Base-by-base conservation (phyloP, 2,329 filamentous ascomycete genomes). In the Ophiostoma quercus region DNA sequence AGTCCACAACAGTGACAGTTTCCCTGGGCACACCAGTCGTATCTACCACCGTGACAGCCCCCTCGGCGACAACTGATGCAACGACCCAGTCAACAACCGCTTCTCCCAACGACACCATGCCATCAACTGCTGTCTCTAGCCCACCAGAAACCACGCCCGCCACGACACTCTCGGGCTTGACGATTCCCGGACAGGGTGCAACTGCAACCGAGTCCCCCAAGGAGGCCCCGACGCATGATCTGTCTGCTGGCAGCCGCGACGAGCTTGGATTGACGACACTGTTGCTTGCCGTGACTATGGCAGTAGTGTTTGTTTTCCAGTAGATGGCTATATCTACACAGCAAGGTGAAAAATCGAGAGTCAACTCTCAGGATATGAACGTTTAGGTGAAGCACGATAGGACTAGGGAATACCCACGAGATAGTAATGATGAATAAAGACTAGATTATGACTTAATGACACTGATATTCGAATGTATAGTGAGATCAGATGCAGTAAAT, bases 171-270 rank as follows among this genome's bases (percentile, higher is more conserved):
- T 39, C 34, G 16, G 62, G 62, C 19, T 12, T 65, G 34, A 65
- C 34, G 2, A 29, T 65, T 1, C 62, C 62, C 3, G 34, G 19
- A 39, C 32, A 39, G 2, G 39, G 34, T 39, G 62, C 62, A 5
- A 65, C 62, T 16, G 62, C 62, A 65, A 65, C 62, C 19, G 62
- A 39, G 7, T 39, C 62, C 16, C 62, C 62, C 32, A 65, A 65
- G 62, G 62, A 34, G 12, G 62, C 19, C 9, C 34, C 22, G 62
- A 65, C 62, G 22, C 62, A 65, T 39, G 34, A 6, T 22, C 8
- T n/a, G 19, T 65, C 62, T 22, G 62, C 19, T 11, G 62, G 62
- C 19, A 65, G 34, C 62, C 34, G 34, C 5, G 34, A 4, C 19
- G 12, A 65, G 34, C n/a, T 34, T 19, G 62, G n/a, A 5, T 1